Evolutionary conservation across 495 filamentous ascomycete genomes (phyloP).

Genomic region (Podospora appendiculata): DNA sequence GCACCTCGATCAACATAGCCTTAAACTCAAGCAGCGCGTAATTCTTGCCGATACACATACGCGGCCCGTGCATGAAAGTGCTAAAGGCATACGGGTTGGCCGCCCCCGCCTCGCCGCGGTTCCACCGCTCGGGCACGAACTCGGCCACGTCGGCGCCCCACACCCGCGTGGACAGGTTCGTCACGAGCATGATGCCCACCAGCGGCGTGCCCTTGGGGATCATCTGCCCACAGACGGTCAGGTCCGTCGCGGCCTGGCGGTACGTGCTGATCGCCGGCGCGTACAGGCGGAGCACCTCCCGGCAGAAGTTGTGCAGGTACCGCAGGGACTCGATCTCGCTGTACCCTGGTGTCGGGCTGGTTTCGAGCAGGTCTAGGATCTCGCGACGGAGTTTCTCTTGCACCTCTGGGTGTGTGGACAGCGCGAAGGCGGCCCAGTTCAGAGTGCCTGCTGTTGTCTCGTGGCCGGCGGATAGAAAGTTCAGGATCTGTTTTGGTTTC

Average conservation of each 20-base stretch:
- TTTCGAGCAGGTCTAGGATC: conserved; percentile 3
- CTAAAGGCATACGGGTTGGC: conserved; percentile 11
- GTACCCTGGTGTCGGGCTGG: not conserved
- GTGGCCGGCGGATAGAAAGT: conserved; percentile 19
- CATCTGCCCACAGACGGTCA: conserved; percentile 14
- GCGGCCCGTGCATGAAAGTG: conserved; percentile 18
- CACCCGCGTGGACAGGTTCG: conserved; percentile 4
- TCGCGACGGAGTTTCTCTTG: conserved; percentile 17
- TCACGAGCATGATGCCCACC: conserved; percentile 9
- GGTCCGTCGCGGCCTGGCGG: conserved; percentile 15
- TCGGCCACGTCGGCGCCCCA: conserved; percentile 17
- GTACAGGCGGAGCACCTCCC: conserved; percentile 23
- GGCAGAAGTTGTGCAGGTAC: conserved; percentile 21
- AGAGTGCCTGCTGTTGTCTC: conserved; percentile 20
- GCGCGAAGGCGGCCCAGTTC: conserved; percentile 15
- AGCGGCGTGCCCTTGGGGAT: conserved; percentile 19
- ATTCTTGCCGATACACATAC: conserved; percentile 22
- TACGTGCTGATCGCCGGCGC: conserved; percentile 1
- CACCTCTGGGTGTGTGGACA: conserved; percentile 13
- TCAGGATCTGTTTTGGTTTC: conserved; percentile 9
- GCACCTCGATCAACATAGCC: conserved; percentile 17
- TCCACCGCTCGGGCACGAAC: conserved; percentile 22
- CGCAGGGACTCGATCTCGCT: conserved; percentile 14
- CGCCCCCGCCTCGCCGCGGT: conserved; percentile 1
- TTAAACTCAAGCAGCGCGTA: conserved; percentile 24